Conservation (phyloP, 352 stramenopile genomes). For the Elongisporangium undulatum region DNA sequence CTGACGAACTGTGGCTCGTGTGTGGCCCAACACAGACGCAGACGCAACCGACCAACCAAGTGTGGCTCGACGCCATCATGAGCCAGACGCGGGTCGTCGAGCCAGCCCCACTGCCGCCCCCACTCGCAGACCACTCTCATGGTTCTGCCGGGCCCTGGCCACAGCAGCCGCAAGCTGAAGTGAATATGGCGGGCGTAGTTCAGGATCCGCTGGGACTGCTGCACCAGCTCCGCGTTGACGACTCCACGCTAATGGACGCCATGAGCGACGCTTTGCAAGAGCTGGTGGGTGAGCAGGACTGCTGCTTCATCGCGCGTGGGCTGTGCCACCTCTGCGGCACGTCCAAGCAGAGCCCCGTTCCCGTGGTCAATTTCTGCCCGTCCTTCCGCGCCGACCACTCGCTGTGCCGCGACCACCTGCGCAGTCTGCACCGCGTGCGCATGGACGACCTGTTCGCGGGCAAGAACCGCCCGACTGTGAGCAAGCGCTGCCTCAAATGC, state of each 20-base stretch:
- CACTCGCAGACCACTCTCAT: background rate
- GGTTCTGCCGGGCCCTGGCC: background rate
- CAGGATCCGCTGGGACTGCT: background rate
- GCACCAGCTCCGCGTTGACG: slow-evolving; percentile 28
- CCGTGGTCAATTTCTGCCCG: slow-evolving; percentile 77
- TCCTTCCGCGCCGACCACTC: slow-evolving; percentile 60
- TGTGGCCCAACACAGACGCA: slow-evolving; percentile 1
- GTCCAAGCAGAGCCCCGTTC: slow-evolving; percentile 38
- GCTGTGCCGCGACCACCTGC: slow-evolving; percentile 68
- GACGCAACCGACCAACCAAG: slow-evolving; percentile 45
- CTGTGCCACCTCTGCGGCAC: slow-evolving; percentile 62
- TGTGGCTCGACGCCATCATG: slow-evolving; percentile 73
- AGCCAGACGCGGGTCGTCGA: slow-evolving; percentile 43
- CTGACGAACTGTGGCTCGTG: background rate
- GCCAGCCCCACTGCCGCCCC: slow-evolving; percentile 4
- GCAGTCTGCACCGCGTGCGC: slow-evolving; percentile 63
- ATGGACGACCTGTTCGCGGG: slow-evolving; percentile 72
- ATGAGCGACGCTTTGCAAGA: slow-evolving; percentile 54
- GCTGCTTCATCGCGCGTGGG: slow-evolving; percentile 71
- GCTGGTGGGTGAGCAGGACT: slow-evolving; percentile 49
- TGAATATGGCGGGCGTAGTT: background rate
- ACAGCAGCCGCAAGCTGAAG: background rate
- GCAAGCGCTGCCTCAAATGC: slow-evolving; percentile 58
- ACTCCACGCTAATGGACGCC: slow-evolving; percentile 29
- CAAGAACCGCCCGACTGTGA: slow-evolving; percentile 60